Evolutionary conservation across 768 basidiomycete genomes (phyloP).

Genomic region (Mycena galopus): DNA sequence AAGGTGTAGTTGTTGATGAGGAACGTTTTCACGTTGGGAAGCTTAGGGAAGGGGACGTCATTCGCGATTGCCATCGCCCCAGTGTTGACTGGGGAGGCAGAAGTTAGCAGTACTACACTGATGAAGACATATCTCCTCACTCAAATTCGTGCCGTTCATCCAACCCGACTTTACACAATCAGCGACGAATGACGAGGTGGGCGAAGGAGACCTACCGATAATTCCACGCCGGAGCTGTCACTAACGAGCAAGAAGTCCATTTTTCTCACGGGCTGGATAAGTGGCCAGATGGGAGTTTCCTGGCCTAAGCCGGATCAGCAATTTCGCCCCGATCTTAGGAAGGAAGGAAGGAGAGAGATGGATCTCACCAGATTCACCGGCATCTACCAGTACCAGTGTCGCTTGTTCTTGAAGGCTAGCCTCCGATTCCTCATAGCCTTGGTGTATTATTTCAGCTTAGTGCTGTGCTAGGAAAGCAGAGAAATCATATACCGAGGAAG

Average conservation of each 20-base stretch:
- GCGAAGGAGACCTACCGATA: slow-evolving; percentile 13
- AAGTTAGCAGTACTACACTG: neutral
- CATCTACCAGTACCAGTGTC: slow-evolving; percentile 20
- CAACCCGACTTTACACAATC: slow-evolving; percentile 20
- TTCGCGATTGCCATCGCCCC: slow-evolving; percentile 19
- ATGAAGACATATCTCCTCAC: slow-evolving; percentile 10
- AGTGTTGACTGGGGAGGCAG: slow-evolving; percentile 20
- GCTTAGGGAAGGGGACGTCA: slow-evolving; percentile 21
- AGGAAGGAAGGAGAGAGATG: neutral
- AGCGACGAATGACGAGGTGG: slow-evolving; percentile 1
- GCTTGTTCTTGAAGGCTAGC: slow-evolving; percentile 17
- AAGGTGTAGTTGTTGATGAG: slow-evolving; percentile 26
- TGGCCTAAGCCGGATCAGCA: slow-evolving; percentile 6
- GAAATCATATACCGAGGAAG: slow-evolving; percentile 17
- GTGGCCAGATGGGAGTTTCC: slow-evolving; percentile 20
- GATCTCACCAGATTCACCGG: slow-evolving; percentile 23
- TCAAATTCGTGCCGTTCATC: slow-evolving; percentile 22
- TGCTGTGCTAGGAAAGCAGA: slow-evolving; percentile 1
- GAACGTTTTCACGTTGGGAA: slow-evolving; percentile 16
- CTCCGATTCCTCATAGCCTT: slow-evolving; percentile 8
- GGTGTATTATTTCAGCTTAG: slow-evolving; percentile 13
- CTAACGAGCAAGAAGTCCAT: slow-evolving; percentile 24
- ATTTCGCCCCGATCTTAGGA: neutral
- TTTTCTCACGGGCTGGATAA: slow-evolving; percentile 19
- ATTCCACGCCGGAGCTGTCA: slow-evolving; percentile 14